These are phyloP conservation scores for Mortierella alpina DNA, from an alignment of 192 early-diverging fungal genomes.

Conservation along the genomic window DNA sequence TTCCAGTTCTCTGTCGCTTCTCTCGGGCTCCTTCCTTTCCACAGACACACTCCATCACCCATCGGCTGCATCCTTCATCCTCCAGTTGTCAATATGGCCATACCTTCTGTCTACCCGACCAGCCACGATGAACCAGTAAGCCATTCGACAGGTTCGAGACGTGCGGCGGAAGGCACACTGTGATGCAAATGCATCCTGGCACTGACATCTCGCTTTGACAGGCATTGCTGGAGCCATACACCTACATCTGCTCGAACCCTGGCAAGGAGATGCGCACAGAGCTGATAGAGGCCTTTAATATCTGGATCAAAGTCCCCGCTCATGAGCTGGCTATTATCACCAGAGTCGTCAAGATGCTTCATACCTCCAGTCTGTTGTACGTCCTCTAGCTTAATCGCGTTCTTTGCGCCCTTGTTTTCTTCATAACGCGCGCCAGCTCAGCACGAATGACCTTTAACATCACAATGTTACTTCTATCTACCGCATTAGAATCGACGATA, in stretches of 20 bases:
- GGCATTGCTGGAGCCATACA: conserved; percentile 93
- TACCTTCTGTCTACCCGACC: conserved; percentile 29
- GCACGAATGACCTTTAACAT: not conserved
- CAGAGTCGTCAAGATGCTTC: conserved; percentile 92
- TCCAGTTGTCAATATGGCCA: conserved; percentile 14
- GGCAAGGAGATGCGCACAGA: conserved; percentile 96
- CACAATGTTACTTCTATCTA: not conserved
- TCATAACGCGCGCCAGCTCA: too few species aligned
- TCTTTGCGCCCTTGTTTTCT: too few species aligned
- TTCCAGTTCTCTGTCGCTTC: too few species aligned
- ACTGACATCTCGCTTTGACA: conserved; percentile 27
- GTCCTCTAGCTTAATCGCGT: not conserved
- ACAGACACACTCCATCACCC: too few species aligned
- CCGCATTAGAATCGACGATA: conserved; percentile 86
- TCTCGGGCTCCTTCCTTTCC: too few species aligned
- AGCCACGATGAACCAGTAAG: conserved; percentile 36
- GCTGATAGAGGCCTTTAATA: conserved; percentile 91
- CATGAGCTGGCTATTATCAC: conserved; percentile 77
- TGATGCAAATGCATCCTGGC: too few species aligned
- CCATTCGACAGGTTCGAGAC: too few species aligned
- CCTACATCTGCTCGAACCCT: conserved; percentile 85
- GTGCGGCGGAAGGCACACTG: too few species aligned
- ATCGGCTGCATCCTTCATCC: not conserved
- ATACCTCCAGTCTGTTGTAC: conserved; percentile 92
- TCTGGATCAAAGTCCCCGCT: conserved; percentile 84